Conservation (phyloP, 768 basidiomycete species). For the Tylopilus felleus region DNA sequence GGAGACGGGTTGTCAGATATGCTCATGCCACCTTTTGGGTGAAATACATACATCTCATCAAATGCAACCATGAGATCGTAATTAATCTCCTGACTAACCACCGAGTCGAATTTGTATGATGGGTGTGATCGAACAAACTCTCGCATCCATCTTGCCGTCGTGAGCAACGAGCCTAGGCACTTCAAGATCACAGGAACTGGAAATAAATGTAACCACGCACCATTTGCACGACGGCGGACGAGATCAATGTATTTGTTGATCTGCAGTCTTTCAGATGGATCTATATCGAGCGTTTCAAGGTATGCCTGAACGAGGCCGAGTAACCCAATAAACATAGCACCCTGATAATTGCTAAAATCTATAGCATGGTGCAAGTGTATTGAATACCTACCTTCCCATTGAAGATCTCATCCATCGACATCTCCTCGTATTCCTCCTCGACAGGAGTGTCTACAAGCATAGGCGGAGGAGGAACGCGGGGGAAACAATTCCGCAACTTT, state of each 20-base stretch:
- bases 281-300: slow-evolving; percentile 80
- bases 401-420: slow-evolving; percentile 90
- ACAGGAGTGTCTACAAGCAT: slow-evolving; percentile 53
- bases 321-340: slow-evolving; percentile 70
- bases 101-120: slow-evolving; percentile 89
- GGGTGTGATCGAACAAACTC: slow-evolving; percentile 89
- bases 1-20: slow-evolving; percentile 5
- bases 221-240: slow-evolving; percentile 73
- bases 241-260: slow-evolving; percentile 80
- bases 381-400: slow-evolving; percentile 71
- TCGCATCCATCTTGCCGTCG: slow-evolving; percentile 91
- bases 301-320: slow-evolving; percentile 80
- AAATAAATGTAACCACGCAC: slow-evolving; percentile 39
- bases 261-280: slow-evolving; percentile 51
- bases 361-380: background rate
- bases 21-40: background rate
- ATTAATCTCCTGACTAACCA: slow-evolving; percentile 86
- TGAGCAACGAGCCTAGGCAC: slow-evolving; percentile 65
- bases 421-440: slow-evolving; percentile 87
- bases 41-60: slow-evolving; percentile 79
- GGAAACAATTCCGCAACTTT: slow-evolving; percentile 71
- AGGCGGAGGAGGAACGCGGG: slow-evolving; percentile 44
- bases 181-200: slow-evolving; percentile 1
- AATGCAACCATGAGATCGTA: slow-evolving; percentile 88
- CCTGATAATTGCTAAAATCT: slow-evolving; percentile 36